Base-by-base conservation (phyloP, 495 filamentous ascomycete species). In the Stereocaulon alpinum region DNA sequence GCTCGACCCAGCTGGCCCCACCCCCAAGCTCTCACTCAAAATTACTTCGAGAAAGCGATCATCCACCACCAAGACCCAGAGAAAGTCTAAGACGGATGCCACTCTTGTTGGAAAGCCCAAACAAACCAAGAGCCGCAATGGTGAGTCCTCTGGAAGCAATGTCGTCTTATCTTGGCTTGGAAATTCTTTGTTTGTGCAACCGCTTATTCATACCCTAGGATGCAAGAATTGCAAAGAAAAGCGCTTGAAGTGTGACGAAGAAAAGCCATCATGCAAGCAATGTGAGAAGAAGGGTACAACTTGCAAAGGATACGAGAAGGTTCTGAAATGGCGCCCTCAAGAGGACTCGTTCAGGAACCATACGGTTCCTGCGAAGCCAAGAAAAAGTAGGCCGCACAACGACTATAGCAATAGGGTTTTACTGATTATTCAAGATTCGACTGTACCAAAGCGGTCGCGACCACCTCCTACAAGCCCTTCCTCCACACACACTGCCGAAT, bases 221-320 rank as follows among this genome's bases (percentile, higher is more conserved):
- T 91, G 87, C 72, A 77, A 85, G 58, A 90, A 87, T 50, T 91
- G 87, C 75, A 91, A 91, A 71, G 78, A 83, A 49, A 91, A 90
- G 68, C 77, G 87, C 60, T 72, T 91, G 56, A 91, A 91, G 69
- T 91, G 87, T 72, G 87, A 89, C 67, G 87, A 91, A 68, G 82
- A 79, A 40, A 88, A 91, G 62, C 87, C 87, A 6, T 78, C 76
- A 40, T 91, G 87, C 65, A 76, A 83, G 42, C 87, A 90, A 72
- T 90, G 87, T 67, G 74, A 81, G 42, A 81, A 82, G 56, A 80
- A 88, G 29, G 83, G 80, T 56, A 86, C 90, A 17, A 68, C 72
- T 17, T 91, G 87, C 67, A 87, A 86, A 37, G 87, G 87, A 18
- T 91, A 90, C 69, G 87, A 84, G 67, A 91, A 87, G 69, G 85